A percentile compares a stretch with the other conserved stretches of the same genome.
Conservation (phyloP, 2,329 filamentous ascomycete genomes). For the Alternaria rosae region DNA sequence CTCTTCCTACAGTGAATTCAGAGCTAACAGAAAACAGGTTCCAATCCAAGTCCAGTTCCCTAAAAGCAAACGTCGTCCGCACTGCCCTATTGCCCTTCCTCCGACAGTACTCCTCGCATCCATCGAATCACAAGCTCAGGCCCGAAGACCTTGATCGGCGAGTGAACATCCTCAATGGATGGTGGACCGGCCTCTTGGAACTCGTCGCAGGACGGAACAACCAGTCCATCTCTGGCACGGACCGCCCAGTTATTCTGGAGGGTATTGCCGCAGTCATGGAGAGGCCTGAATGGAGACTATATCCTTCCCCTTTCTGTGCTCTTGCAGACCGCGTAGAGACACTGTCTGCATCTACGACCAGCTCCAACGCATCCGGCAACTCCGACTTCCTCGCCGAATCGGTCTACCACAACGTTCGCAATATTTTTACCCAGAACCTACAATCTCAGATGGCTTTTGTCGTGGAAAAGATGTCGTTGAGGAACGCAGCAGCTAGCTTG, state of each 20-base stretch:
- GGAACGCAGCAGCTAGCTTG: conserved; percentile 69
- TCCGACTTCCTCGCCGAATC: conserved; percentile 76
- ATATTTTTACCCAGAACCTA: conserved; percentile 84
- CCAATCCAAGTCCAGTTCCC: conserved; percentile 72
- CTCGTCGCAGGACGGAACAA: conserved; percentile 79
- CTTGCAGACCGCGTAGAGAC: conserved; percentile 63
- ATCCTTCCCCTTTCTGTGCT: conserved; percentile 72
- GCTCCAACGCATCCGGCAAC: conserved; percentile 66
- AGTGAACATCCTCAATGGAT: conserved; percentile 82
- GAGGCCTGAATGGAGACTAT: conserved; percentile 83
- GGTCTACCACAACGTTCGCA: conserved; percentile 86
- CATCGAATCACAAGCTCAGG: conserved; percentile 70
- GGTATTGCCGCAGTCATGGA: conserved; percentile 83
- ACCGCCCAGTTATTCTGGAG: conserved; percentile 81
- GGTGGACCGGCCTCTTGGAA: conserved; percentile 86
- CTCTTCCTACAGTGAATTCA: background rate
- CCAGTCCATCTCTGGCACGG: conserved; percentile 82
- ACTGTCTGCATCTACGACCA: conserved; percentile 57
- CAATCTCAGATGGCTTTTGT: conserved; percentile 84
- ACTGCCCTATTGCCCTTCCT: conserved; percentile 78
- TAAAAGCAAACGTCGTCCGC: conserved; percentile 80
- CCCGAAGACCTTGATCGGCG: conserved; percentile 84
- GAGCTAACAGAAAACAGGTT: conserved; percentile 59
- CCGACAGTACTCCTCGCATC: conserved; percentile 70
- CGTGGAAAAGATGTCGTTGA: conserved; percentile 86